Evolutionary conservation across 2,329 filamentous ascomycete genomes (phyloP).

Genomic region (Aspergillus puulaauensis): DNA sequence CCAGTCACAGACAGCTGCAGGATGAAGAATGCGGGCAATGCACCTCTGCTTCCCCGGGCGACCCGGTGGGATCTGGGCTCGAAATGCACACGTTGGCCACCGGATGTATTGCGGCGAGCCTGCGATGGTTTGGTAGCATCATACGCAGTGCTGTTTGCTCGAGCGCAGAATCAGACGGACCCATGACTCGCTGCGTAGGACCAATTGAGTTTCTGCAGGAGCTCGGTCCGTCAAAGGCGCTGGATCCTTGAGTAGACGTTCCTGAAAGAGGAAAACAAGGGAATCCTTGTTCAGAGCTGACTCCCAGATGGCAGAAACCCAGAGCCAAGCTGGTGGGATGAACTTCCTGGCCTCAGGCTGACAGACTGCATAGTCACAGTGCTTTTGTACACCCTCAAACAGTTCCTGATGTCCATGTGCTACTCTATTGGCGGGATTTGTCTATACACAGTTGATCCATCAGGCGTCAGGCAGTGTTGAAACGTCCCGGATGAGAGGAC

Average conservation of each 20-base stretch:
- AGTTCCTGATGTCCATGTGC: neutral
- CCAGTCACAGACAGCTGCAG: slow-evolving; percentile 8
- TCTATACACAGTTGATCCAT: neutral
- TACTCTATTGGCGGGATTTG: neutral
- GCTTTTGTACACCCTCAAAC: neutral
- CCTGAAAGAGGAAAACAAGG: neutral
- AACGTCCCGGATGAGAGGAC: slow-evolving; percentile 1
- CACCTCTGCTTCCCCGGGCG: neutral
- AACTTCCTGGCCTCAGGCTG: neutral
- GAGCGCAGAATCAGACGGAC: neutral
- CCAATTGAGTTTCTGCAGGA: neutral
- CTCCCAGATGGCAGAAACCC: too few relatives aligned
- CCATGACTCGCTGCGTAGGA: neutral
- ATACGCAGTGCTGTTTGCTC: neutral
- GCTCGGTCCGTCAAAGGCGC: neutral
- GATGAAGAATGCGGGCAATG: slow-evolving; percentile 12
- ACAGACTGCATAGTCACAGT: neutral
- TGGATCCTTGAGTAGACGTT: neutral
- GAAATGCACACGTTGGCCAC: neutral
- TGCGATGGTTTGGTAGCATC: neutral
- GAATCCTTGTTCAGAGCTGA: neutral
- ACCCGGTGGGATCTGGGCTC: neutral
- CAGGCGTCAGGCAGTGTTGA: slow-evolving; percentile 2
- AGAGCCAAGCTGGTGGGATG: neutral
- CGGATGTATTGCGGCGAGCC: neutral